These are phyloP conservation scores for Apophysomyces elegans DNA, from an alignment of 371 early-diverging fungal genomes.

Conservation along the genomic window DNA sequence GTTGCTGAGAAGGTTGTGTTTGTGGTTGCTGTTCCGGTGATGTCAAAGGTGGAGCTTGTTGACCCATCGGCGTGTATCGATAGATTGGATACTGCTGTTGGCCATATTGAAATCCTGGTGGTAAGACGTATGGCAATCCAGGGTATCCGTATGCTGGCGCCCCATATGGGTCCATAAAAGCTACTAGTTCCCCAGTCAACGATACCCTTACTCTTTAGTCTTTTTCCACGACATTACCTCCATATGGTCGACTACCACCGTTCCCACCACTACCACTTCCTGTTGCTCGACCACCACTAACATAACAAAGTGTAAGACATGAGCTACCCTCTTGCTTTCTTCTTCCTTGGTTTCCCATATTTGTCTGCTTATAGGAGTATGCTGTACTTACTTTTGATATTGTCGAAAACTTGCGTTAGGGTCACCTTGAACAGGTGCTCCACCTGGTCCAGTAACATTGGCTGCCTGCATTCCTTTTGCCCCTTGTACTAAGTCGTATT, in stretches of 20 bases:
- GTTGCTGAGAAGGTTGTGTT: neutral
- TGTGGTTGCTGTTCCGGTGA: neutral
- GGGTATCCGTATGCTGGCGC: slow-evolving; percentile 7
- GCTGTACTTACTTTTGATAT: slow-evolving; percentile 1
- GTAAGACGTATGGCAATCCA: slow-evolving; percentile 9
- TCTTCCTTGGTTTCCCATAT: neutral
- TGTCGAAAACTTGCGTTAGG: slow-evolving; percentile 39
- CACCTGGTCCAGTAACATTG: slow-evolving; percentile 80
- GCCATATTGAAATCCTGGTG: slow-evolving; percentile 5
- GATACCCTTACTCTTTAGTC: neutral
- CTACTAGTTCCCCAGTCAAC: slow-evolving; percentile 2
- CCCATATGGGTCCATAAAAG: neutral
- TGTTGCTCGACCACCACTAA: slow-evolving; percentile 7
- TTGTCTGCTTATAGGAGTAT: neutral
- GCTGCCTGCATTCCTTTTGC: slow-evolving; percentile 87
- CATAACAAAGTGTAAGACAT: neutral
- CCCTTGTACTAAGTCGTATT: slow-evolving; percentile 80
- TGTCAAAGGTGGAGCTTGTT: slow-evolving; percentile 2
- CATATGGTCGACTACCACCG: slow-evolving; percentile 1
- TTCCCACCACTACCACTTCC: neutral
- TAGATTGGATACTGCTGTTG: slow-evolving; percentile 6
- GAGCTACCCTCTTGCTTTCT: neutral
- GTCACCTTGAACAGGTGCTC: slow-evolving; percentile 76
- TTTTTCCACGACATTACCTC: neutral
- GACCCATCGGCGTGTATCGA: neutral